These are phyloP conservation scores for Dryas octopetala DNA, from an alignment of 306 rosid species.

Conservation along the genomic window DNA sequence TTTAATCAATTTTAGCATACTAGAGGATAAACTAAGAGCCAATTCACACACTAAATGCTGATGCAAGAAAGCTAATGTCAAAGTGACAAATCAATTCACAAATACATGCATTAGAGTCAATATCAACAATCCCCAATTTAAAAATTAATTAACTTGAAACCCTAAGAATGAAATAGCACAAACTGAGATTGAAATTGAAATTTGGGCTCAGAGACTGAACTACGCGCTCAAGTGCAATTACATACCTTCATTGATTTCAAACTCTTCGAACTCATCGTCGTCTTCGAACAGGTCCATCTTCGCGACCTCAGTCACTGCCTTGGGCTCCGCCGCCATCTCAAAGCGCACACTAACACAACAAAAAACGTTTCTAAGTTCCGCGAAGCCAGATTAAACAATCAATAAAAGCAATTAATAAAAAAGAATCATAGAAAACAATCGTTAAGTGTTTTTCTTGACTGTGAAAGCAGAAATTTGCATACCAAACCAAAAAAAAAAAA, in stretches of 20 bases:
- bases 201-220: not conserved
- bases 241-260: slow-evolving; percentile 67
- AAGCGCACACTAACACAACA: slow-evolving; percentile 19
- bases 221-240: not conserved
- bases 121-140: not conserved
- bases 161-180: not conserved
- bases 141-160: not conserved
- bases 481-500: no score
- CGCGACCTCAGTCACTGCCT: slow-evolving; percentile 58
- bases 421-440: no score
- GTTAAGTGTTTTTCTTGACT: not conserved
- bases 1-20: not conserved
- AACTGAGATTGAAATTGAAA: not conserved
- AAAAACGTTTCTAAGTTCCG: not conserved
- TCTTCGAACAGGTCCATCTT: slow-evolving; percentile 89
- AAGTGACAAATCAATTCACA: not conserved
- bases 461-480: not conserved
- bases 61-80: not conserved
- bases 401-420: not conserved
- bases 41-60: not conserved
- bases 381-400: not conserved
- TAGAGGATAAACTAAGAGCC: not conserved
- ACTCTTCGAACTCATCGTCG: slow-evolving; percentile 76
- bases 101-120: not conserved
- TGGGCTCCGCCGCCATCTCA: slow-evolving; percentile 69